These are phyloP conservation scores for Cephaloascus fragrans DNA, from an alignment of 805 yeast species.

Conservation along the genomic window DNA sequence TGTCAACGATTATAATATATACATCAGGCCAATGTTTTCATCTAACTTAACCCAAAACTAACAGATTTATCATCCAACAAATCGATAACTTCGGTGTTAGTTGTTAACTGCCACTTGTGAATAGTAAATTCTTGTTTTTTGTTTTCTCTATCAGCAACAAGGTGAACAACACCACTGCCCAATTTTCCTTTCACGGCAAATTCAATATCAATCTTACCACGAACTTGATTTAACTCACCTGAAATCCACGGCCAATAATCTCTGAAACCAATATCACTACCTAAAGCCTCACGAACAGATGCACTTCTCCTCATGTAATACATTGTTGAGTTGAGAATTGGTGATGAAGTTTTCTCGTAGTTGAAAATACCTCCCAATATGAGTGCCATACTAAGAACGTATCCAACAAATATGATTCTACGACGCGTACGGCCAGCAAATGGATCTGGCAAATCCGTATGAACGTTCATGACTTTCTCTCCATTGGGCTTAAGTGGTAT, in stretches of 20 bases:
- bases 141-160: conserved; percentile 64
- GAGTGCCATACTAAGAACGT: conserved; percentile 42
- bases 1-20: too few species aligned
- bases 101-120: conserved; percentile 51
- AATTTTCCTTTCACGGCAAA: conserved; percentile 65
- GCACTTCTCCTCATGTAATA: conserved; percentile 76
- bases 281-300: conserved; percentile 51
- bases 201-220: conserved; percentile 66
- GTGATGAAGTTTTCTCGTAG: conserved; percentile 87
- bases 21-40: too few species aligned
- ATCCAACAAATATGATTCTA: conserved; percentile 39
- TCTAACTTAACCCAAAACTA: conserved; percentile 4
- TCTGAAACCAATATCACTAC: conserved; percentile 66
- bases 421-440: conserved; percentile 42
- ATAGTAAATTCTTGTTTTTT: conserved; percentile 49
- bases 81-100: conserved; percentile 32
- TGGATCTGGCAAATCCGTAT: conserved; percentile 79
- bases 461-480: conserved; percentile 47
- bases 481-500: conserved; percentile 6
- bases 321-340: conserved; percentile 78
- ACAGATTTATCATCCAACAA: conserved; percentile 37
- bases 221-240: conserved; percentile 77
- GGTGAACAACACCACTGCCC: conserved; percentile 40
- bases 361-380: conserved; percentile 68
- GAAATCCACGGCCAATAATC: conserved; percentile 81